Conservation (phyloP, 352 stramenopile genomes). For the Blastocystis sp. region DNA sequence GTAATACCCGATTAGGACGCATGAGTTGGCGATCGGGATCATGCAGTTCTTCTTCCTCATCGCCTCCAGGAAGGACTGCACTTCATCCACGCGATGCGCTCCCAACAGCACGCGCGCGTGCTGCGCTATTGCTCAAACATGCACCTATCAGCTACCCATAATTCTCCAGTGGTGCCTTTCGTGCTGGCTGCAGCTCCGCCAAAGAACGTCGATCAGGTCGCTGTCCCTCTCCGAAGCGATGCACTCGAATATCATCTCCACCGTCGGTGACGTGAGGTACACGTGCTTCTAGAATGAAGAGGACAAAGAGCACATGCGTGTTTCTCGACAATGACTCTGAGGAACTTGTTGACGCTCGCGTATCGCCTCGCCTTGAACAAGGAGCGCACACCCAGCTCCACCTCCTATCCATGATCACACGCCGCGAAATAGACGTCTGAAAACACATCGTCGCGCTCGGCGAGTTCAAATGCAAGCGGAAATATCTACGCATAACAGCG, state of each 20-base stretch:
- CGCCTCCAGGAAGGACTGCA: neutral
- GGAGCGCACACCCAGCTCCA: slow-evolving; percentile 42
- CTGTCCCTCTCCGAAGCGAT: slow-evolving; percentile 29
- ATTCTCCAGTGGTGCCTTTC: slow-evolving; percentile 32
- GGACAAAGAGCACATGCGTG: neutral
- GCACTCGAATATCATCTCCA: slow-evolving; percentile 57
- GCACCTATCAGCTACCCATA: neutral
- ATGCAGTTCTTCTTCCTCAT: neutral
- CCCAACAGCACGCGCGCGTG: slow-evolving; percentile 28
- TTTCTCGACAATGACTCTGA: neutral
- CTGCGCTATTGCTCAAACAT: neutral
- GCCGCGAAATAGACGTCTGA: neutral
- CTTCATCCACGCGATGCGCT: neutral
- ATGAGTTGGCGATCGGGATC: neutral
- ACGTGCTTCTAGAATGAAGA: slow-evolving; percentile 3
- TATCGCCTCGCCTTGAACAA: slow-evolving; percentile 42
- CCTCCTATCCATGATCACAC: neutral
- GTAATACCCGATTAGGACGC: slow-evolving; percentile 22
- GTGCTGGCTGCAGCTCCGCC: neutral
- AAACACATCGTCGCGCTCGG: slow-evolving; percentile 39
- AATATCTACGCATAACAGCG: slow-evolving; percentile 8
- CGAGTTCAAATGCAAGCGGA: slow-evolving; percentile 50
- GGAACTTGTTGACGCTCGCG: slow-evolving; percentile 40
- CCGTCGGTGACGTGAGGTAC: slow-evolving; percentile 1
- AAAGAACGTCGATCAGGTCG: slow-evolving; percentile 42